Evolutionary conservation across 139 green algal genomes (phyloP), one percentile per base, ranked within the genome.

Genomic region (Zygnema circumcarinatum): DNA sequence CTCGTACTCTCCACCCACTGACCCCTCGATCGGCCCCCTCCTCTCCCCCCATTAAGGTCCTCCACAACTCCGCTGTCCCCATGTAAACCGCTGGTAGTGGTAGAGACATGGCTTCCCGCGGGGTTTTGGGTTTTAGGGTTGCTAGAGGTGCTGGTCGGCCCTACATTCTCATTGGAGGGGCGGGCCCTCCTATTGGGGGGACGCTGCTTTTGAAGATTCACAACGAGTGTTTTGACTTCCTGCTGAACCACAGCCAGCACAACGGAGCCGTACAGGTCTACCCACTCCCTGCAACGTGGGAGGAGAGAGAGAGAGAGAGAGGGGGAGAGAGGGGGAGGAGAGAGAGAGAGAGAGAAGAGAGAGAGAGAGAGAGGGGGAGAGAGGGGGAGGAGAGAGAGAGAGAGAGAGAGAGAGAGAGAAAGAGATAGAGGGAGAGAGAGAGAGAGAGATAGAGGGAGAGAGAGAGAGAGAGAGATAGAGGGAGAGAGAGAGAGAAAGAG

Each of bases 191-290:
- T n/a, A n/a, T n/a, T n/a, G n/a, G n/a, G n/a, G n/a, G n/a, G n/a
- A n/a, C 47, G 7, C 47, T 62, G 47, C 16, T 62, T 62, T 16
- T 62, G 47, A 16, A 62, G 47, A 62, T 62, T 62, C 7, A 62
- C 7, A 16, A 62, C 47, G 47, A 25, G 47, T 25, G 7, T 62
- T 62, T 62, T 62, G 7, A 78, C 69, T 41, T 78, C 69, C 16
- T 78, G 69, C 69, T 78, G 69, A 16, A 78, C 69, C 16, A 78
- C 69, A 3, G 69, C 36, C 69, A 78, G 16, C 69, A 78, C 69
- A 39, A 52, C 35, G 35, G 69, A 41, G 69, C 69, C 69, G 16
- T 78, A 78, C 7, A 78, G 11, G 11, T 39, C 69, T 16, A 78
- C 69, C 69, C 69, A 78, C 35, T 39, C 69, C 16, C 69, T 78